Base-by-base conservation (phyloP, 805 yeast species). In the Lachancea nothofagi region DNA sequence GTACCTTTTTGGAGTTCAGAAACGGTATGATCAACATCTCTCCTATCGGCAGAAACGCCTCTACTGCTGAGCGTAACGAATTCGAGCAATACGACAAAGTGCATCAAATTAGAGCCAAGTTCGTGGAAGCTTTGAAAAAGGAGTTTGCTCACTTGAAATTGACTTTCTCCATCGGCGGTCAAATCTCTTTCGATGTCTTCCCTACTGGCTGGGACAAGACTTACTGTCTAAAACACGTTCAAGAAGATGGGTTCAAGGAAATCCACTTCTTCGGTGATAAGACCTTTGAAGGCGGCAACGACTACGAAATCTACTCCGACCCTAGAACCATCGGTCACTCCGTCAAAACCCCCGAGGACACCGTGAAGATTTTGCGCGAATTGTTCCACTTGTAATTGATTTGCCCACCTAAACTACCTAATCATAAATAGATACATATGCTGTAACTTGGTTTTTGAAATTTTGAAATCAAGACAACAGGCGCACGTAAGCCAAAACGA, bases 191-290 rank as follows among this genome's bases (percentile, higher is more conserved):
- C 59, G 99, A 93, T 61, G 97, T 93, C 49, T 93, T 93, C 90
- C 99, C 99, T 72, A 86, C 96, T 49, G 98, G 99, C 61, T 93
- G 99, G 99, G 99, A 93, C 70, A 93, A 93, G 78, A 93, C 99
- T 47, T 93, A 90, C 74, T 86, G 95, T 68, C 77, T 93, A 63
- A 88, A 83, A 68, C 98, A 90, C 69, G 89, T 93, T 55, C 86
- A 70, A 57, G 66, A 72, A 45, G 96, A 90, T 68, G 79, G 83
- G 50, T 93, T 89, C 72, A 74, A 79, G 59, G 75, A 78, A 55
- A 87, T 93, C 57, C 97, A 93, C 73, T 93, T 93, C 80, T 93
- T 93, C 62, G 98, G 99, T 70, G 99, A 93, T 77, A 93, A 93
- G 77, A 76, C 96, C 51, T 83, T 83, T 74, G 67, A 79, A 70